Base-by-base conservation (phyloP, 495 filamentous ascomycete genomes). In the Lasiosphaeris hirsuta region DNA sequence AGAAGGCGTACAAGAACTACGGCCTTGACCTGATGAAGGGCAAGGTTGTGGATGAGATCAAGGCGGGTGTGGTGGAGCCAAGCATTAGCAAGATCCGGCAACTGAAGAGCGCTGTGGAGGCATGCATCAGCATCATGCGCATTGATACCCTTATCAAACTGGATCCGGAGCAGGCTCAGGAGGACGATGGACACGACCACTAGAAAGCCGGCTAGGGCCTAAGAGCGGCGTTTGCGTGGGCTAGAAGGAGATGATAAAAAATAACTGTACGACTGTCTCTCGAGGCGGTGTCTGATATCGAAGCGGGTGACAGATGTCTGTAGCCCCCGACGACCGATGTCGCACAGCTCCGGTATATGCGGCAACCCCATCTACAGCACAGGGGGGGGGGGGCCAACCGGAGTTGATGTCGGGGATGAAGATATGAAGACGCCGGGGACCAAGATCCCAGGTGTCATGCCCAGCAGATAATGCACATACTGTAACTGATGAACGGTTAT, bases 111-210 rank as follows among this genome's bases (percentile, higher is more conserved):
- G 95, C 95, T 49, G 94, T 97, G 51, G 94, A 99, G 78, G 94
- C 94, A 57, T 97, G 95, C 74, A 96, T 99, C 75, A 87, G 92
- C 67, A 96, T 99, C 70, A 97, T 99, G 95, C 85, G 94, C 66
- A 99, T 99, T 68, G 94, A 99, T 79, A 99, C 94, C 59, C 82
- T 99, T 76, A 97, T 99, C 73, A 96, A 96, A 78, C 75, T 99
- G 75, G 94, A 99, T 83, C 91, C 90, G 52, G 92, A 96, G 79
- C 80, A 86, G 78, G 81, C 79, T 11, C 83, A 87, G 73, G 90
- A 95, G 73, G 90, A 96, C 66, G 88, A 90, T 71, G 86, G 84
- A 17, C 86, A 90, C 72, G 86, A 83, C 44, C 86, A 90, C 76
- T 85, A 73, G 45, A 65, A 38, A 17, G 6, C 3, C n/a, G 35